Percentiles rank a stretch among this genome's conserved stretches.
Evolutionary conservation across 805 yeast species (phyloP).

Genomic region (Tetrapisispora iriomotensis): DNA sequence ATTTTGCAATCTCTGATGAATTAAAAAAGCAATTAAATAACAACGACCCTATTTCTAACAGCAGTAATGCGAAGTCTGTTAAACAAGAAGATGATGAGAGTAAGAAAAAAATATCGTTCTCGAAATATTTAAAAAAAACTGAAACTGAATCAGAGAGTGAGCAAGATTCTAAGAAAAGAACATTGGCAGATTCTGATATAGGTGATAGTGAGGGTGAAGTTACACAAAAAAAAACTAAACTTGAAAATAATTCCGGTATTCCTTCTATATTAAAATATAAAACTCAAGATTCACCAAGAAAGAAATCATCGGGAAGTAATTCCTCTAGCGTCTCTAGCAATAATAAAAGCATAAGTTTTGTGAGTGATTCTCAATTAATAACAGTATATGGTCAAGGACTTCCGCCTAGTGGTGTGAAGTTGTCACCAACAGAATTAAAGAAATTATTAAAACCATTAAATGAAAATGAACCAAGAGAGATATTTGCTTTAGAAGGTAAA

Average conservation of each 20-base stretch:
- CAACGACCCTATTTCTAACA: no score
- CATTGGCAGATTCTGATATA: not conserved
- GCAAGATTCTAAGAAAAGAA: conserved; percentile 14
- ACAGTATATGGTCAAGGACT: conserved; percentile 28
- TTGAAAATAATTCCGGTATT: conserved; percentile 3
- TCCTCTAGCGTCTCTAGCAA: conserved; percentile 3
- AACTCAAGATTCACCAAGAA: not conserved
- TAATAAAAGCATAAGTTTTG: conserved; percentile 14
- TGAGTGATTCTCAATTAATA: conserved; percentile 19
- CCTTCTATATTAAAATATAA: conserved; percentile 19
- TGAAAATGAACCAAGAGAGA: conserved; percentile 29
- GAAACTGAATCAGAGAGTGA: conserved; percentile 9
- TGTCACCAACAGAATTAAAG: conserved; percentile 23
- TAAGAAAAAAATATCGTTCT: conserved; percentile 28
- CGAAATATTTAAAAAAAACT: conserved; percentile 26
- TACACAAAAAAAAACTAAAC: not conserved
- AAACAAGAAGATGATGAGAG: conserved; percentile 13
- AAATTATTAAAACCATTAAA: conserved; percentile 26
- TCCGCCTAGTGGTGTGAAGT: conserved; percentile 21
- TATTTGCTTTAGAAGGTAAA: conserved; percentile 12
- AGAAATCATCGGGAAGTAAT: conserved; percentile 3
- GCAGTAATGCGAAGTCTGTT: not conserved
- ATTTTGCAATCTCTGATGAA: not conserved
- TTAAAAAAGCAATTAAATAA: not conserved
- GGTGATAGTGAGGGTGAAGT: not conserved